phyloP scores from a whole-genome alignment of 129 eudicot genomes.

The Flaveria bidentis region DNA sequence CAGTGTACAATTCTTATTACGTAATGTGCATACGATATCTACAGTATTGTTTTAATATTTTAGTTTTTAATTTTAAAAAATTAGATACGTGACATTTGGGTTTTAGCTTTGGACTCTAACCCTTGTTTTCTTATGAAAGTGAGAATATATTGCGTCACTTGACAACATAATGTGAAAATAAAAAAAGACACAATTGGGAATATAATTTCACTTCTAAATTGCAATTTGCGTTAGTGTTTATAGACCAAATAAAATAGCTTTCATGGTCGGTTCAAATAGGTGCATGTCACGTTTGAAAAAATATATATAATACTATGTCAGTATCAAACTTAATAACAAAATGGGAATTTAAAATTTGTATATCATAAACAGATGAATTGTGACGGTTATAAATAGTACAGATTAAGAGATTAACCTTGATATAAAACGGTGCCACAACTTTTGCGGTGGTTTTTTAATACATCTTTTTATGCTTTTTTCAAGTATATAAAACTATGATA shows the following conservation, averaged over 20 bases:
- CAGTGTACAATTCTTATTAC: neutral
- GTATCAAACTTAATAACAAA: slow-evolving; percentile 9
- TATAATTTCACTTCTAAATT: neutral
- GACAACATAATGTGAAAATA: slow-evolving; percentile 9
- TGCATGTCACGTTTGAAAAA: slow-evolving; percentile 6
- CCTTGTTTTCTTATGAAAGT: slow-evolving; percentile 25
- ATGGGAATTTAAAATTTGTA: neutral
- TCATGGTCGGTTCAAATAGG: slow-evolving; percentile 21
- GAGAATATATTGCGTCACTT: slow-evolving; percentile 39
- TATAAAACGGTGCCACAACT: slow-evolving; percentile 1
- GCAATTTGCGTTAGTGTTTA: neutral
- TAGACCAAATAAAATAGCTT: neutral
- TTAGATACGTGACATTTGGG: slow-evolving; percentile 23
- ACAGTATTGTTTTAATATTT: neutral
- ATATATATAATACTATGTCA: neutral
- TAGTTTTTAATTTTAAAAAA: slow-evolving; percentile 13
- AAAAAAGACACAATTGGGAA: neutral
- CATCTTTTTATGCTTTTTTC: too few species aligned
- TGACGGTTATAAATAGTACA: slow-evolving; percentile 18
- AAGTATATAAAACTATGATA: too few species aligned
- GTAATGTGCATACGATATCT: slow-evolving; percentile 11
- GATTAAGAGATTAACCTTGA: neutral
- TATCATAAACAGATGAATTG: neutral
- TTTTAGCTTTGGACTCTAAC: slow-evolving; percentile 36
- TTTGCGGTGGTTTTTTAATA: neutral